phyloP scores from a whole-genome alignment of 805 yeast genomes.

The Candida palmyrensis region DNA sequence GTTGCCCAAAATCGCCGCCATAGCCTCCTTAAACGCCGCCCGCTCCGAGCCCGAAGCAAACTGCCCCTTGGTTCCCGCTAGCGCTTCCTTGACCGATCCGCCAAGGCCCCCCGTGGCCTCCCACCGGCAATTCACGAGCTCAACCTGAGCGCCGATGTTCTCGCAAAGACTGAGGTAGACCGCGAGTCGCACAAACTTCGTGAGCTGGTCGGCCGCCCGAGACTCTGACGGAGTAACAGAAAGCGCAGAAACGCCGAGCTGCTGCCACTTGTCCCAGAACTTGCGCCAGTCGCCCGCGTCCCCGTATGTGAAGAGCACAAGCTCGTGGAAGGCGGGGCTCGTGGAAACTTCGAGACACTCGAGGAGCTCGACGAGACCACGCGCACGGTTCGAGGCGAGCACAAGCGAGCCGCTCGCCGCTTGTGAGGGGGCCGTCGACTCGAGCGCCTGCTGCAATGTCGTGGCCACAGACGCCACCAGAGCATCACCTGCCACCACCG shows the following conservation, averaged over 20 bases:
- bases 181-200: slow-evolving; percentile 27
- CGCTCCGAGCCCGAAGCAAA: too few species aligned
- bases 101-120: too few species aligned
- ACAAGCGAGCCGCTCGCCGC: slow-evolving; percentile 1
- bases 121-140: slow-evolving; percentile 30
- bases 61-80: too few species aligned
- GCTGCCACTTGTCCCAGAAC: slow-evolving; percentile 38
- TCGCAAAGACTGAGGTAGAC: slow-evolving; percentile 27
- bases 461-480: background rate
- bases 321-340: slow-evolving; percentile 23
- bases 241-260: slow-evolving; percentile 8
- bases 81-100: too few species aligned
- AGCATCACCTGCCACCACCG: too few species aligned
- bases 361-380: slow-evolving; percentile 25
- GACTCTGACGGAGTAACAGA: too few species aligned
- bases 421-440: background rate
- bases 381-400: slow-evolving; percentile 22
- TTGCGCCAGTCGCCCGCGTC: slow-evolving; percentile 31
- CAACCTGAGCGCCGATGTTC: slow-evolving; percentile 18
- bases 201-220: slow-evolving; percentile 4
- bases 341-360: slow-evolving; percentile 12
- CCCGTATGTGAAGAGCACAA: slow-evolving; percentile 32
- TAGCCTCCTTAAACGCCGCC: too few species aligned
- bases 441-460: slow-evolving; percentile 1
- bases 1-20: too few species aligned